phyloP scores from a whole-genome alignment of 2,329 filamentous ascomycete species.

The Lasiodiplodia sp. region DNA sequence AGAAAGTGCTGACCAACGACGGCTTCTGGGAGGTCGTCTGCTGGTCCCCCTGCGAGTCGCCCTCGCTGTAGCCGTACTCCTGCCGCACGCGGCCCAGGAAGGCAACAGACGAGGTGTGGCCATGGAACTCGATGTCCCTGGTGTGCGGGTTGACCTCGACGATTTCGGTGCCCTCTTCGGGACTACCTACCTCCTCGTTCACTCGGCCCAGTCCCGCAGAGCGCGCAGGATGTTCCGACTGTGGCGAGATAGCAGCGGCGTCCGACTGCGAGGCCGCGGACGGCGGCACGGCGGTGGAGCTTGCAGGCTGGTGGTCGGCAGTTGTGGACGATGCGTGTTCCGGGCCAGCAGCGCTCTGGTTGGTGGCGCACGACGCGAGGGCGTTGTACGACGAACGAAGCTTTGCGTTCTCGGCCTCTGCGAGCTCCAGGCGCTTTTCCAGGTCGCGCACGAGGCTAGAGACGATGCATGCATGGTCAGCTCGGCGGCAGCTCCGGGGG shows the following conservation, averaged over 20 bases:
- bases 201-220: not conserved
- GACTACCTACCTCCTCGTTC: slow-evolving; percentile 38
- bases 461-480: not conserved
- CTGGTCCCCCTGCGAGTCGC: slow-evolving; percentile 29
- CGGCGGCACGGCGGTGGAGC: not conserved
- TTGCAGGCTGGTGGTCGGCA: not conserved
- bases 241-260: slow-evolving; percentile 6
- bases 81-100: slow-evolving; percentile 53
- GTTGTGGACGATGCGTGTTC: not conserved
- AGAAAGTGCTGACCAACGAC: slow-evolving; percentile 54
- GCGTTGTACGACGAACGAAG: slow-evolving; percentile 27
- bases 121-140: slow-evolving; percentile 54
- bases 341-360: slow-evolving; percentile 29
- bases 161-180: slow-evolving; percentile 51
- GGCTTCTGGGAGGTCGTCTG: slow-evolving; percentile 38
- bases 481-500: slow-evolving; percentile 7
- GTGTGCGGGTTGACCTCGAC: slow-evolving; percentile 54
- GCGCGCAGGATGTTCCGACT: slow-evolving; percentile 11
- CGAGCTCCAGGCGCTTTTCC: slow-evolving; percentile 44
- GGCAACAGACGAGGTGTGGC: slow-evolving; percentile 56
- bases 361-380: slow-evolving; percentile 32
- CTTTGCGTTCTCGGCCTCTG: slow-evolving; percentile 38
- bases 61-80: slow-evolving; percentile 28
- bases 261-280: slow-evolving; percentile 2
- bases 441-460: slow-evolving; percentile 47